Evolutionary conservation across 2,329 filamentous ascomycete species (phyloP), one percentile per base, ranked within the genome.

Genomic region (Monilinia fructigena): DNA sequence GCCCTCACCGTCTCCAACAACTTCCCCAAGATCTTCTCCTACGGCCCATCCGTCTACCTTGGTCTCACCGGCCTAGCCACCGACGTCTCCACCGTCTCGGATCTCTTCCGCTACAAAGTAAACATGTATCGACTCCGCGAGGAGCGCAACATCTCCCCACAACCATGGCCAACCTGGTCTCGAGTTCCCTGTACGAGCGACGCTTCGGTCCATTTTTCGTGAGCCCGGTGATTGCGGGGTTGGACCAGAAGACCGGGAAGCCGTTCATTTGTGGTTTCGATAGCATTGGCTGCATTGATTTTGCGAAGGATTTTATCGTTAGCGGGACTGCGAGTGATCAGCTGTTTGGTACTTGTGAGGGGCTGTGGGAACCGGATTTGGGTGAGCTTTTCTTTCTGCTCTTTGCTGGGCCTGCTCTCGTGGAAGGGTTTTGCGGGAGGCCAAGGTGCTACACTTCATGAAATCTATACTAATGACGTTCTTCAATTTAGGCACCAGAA

Each of bases 91-190:
- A 98, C 94, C 74, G 94, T 99, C 73, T 91, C 89, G 75, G 94
- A 99, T 81, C 89, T 98, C 73, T 96, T 99, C 86, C 93, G 95
- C 77, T 98, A 97, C 88, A 99, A 99, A 86, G 92, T 96, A 80
- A 99, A 99, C 86, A 96, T 99, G 91, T 99, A 99, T 86, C 91
- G 95, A 72, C 87, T 99, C 76, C 92, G 95, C 76, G 95, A 99
- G 85, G 95, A 99, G 85, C 93, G 95, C 77, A 86, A 93, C 83
- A 98, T 99, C 80, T 89, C 91, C 66, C 95, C 55, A 86, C 91
- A 78, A 99, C 95, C 67, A 93, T 99, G 81, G 93, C 95, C 79
- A 97, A 99, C 83, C 87, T 99, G 72, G 93, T 99, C 75, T 91
- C 88, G 76, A 92, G 87, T 73, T 91, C 88, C 73, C 85, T 99